Evolutionary conservation across 2,329 filamentous ascomycete species (phyloP), one percentile per base, ranked within the genome.

Genomic region (Cladophialophora yegresii): DNA sequence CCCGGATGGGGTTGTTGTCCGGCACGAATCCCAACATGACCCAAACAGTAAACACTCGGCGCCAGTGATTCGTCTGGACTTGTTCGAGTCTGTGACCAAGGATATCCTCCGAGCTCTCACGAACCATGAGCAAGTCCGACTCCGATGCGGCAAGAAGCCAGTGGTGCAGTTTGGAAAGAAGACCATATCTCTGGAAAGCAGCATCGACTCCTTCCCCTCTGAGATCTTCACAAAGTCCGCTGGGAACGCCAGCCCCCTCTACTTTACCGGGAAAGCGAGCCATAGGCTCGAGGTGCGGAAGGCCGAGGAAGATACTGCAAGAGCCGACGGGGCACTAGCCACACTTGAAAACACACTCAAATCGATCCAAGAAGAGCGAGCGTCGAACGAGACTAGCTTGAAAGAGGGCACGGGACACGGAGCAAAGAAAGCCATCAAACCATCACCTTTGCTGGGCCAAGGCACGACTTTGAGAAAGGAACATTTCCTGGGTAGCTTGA

Each of bases 281-380:
- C 84, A 88, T 72, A 83, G 77, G 66, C 78, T 87, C 40, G 79
- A 80, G 69, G 80, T 85, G 40, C 79, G 83, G 71, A 82, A 83
- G 74, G 82, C 81, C 45, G 79, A 83, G 73, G 78, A 83, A 72
- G 82, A 79, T 40, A 84, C 81, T 50, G 82, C 82, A 30, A 83
- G 82, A 66, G 82, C 82, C 45, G 86, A 88, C 73, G 81, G 83
- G 65, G 86, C 86, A 30, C 75, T 88, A 74, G 84, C 84, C 59
- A 81, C 80, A 45, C 78, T 88, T 60, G 82, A 86, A 74, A 84
- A 80, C 73, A 86, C 80, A 71, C 78, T 88, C 73, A 85, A 82
- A 65, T 82, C 83, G 23, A 81, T 85, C 58, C 80, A 86, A 71
- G 80, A 86, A 71, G 81, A 85, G 68, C 87, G 86, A 75, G 82